Conservation (phyloP, 345 rosid genomes). For the Gossypium sturtianum region DNA sequence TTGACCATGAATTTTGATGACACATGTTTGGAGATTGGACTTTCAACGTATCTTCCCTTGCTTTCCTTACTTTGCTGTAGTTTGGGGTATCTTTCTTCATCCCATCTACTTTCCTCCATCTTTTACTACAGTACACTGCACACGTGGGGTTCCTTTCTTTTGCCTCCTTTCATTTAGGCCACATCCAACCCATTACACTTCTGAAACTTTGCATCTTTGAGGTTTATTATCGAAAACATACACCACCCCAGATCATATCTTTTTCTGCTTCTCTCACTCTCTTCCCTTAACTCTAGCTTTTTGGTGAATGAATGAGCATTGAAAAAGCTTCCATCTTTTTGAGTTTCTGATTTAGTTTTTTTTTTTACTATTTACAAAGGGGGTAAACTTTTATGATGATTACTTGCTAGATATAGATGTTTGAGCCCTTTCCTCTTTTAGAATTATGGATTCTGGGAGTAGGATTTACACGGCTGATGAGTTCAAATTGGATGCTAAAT, state of each 20-base stretch:
- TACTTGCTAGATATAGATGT: slow-evolving; percentile 15
- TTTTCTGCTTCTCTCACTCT: slow-evolving; percentile 3
- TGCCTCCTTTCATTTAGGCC: slow-evolving; percentile 27
- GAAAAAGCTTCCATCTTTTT: slow-evolving; percentile 23
- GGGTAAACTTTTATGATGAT: slow-evolving; percentile 16
- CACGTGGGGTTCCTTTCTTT: slow-evolving; percentile 37
- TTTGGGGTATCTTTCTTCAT: too few species aligned
- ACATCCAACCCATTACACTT: slow-evolving; percentile 31
- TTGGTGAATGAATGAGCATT: slow-evolving; percentile 22
- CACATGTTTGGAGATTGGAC: too few species aligned
- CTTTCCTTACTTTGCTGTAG: too few species aligned
- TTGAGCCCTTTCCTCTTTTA: slow-evolving; percentile 17
- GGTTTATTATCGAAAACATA: not conserved
- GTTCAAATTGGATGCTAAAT: slow-evolving; percentile 57
- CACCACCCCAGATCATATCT: slow-evolving; percentile 26
- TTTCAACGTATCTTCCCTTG: too few species aligned
- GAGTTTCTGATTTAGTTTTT: not conserved
- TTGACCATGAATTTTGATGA: too few species aligned
- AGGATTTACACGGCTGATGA: slow-evolving; percentile 42
- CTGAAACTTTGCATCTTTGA: slow-evolving; percentile 18
- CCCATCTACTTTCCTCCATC: too few species aligned
- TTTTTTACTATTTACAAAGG: not conserved
- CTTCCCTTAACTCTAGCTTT: slow-evolving; percentile 18
- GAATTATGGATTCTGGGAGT: slow-evolving; percentile 72
- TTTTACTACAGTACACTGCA: slow-evolving; percentile 5